Percentiles rank a stretch among this genome's conserved stretches.
These are phyloP conservation scores for Didymella pinodella DNA, from an alignment of 2,329 filamentous ascomycete species.

Conservation along the genomic window DNA sequence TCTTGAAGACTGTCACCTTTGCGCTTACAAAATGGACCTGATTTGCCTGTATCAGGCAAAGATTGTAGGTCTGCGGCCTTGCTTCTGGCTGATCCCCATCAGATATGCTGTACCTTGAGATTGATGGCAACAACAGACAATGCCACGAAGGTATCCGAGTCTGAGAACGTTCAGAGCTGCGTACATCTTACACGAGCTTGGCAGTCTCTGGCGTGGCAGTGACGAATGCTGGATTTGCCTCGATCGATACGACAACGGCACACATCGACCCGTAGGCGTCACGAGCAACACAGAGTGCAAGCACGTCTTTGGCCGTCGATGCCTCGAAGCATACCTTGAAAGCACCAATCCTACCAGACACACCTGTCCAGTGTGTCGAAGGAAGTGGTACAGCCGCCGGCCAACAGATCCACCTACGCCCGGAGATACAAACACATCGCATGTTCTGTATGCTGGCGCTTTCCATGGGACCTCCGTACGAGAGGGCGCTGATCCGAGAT, in stretches of 20 bases:
- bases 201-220: not conserved
- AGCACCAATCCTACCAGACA: slow-evolving; percentile 17
- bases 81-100: not conserved
- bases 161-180: slow-evolving; percentile 3
- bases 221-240: slow-evolving; percentile 13
- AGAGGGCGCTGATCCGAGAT: not conserved
- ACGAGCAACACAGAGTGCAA: slow-evolving; percentile 17
- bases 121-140: not conserved
- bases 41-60: not conserved
- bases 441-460: not conserved
- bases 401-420: not conserved
- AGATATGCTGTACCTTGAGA: not conserved
- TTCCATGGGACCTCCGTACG: not conserved
- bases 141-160: slow-evolving; percentile 6
- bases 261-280: slow-evolving; percentile 6
- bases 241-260: not conserved
- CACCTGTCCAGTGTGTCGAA: slow-evolving; percentile 22
- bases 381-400: slow-evolving; percentile 17
- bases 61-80: not conserved
- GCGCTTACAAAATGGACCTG: not conserved
- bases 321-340: slow-evolving; percentile 17
- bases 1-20: not conserved
- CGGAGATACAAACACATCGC: slow-evolving; percentile 9
- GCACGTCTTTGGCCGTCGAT: slow-evolving; percentile 23
- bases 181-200: slow-evolving; percentile 1